Conservation (phyloP, 2,329 filamentous ascomycete species). For the Xylaria sp. region DNA sequence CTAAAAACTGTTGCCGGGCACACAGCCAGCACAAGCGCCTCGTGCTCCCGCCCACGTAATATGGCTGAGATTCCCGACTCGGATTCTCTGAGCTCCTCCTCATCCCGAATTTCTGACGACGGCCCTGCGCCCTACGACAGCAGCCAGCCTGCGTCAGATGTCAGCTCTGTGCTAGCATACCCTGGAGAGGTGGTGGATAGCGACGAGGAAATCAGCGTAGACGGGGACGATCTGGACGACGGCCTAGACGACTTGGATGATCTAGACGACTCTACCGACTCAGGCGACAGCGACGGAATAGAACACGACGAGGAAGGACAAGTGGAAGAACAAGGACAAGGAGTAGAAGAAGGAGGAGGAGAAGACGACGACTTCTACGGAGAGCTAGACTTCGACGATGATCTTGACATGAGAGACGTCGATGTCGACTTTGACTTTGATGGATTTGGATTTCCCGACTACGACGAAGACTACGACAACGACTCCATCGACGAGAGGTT, state of each 20-base stretch:
- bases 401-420: constrained; percentile 30
- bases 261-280: no score
- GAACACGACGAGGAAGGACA: neutral
- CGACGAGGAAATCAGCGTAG: neutral
- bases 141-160: constrained; percentile 2
- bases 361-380: constrained; percentile 13
- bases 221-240: neutral
- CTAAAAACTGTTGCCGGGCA: constrained; percentile 5
- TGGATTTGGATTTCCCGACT: constrained; percentile 22
- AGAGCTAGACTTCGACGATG: constrained; percentile 23
- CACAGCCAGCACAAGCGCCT: constrained; percentile 1
- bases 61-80: constrained; percentile 44
- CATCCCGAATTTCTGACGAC: constrained; percentile 7
- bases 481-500: constrained; percentile 30
- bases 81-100: constrained; percentile 27
- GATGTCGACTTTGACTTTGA: constrained; percentile 31
- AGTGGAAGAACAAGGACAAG: constrained; percentile 15
- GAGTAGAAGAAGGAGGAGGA: constrained; percentile 8
- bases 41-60: constrained; percentile 9
- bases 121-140: constrained; percentile 17
- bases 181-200: constrained; percentile 14
- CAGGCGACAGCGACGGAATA: neutral
- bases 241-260: neutral
- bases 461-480: constrained; percentile 14
- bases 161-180: constrained; percentile 10